Evolutionary conservation across 192 early-diverging fungal species (phyloP), one percentile per base, ranked within the genome.

Genomic region (Radiomyces spectabilis): DNA sequence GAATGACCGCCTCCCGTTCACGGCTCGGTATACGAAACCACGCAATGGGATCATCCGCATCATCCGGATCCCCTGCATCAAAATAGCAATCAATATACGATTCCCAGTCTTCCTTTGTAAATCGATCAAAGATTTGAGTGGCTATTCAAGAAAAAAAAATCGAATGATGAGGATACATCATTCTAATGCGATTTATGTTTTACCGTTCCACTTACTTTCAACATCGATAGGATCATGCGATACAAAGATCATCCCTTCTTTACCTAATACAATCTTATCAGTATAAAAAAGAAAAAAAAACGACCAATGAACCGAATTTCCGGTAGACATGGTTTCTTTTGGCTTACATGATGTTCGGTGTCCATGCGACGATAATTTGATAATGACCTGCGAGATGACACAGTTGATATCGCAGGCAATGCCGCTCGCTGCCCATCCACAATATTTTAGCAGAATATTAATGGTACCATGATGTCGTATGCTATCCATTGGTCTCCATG

Each of bases 71-170:
- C 22, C 27, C 18, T 10, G 27, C 19, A 4, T 24, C 15, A 1
- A 25, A n/a, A n/a, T n/a, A n/a, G n/a, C n/a, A n/a, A n/a, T n/a
- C 42, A 12, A 44, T 21, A 25, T 44, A 19, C 18, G 15, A 19
- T 6, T 54, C 52, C 24, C 30, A 54, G 31, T 54, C 52, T 16
- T 40, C 8, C 41, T 54, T 54, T 26, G 52, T 39, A 15, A 54
- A 54, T 5, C 31, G 39, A 54, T 54, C 41, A 27, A 40, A 54
- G 16, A 22, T 22, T 31, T 18, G 13, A 9, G 52, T 54, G 19
- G 27, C 26, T 27, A 40, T 27, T 8, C 24, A 12, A 31, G 24
- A 22, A 9, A n/a, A 22, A 48, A 30, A 31, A 48, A 27, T 13
- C 41, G 41, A n/a, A n/a, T n/a, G n/a, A n/a, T n/a, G n/a, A n/a